These are phyloP conservation scores for Musa beccarii DNA, from an alignment of 176 grass and related monocot species.

Conservation along the genomic window DNA sequence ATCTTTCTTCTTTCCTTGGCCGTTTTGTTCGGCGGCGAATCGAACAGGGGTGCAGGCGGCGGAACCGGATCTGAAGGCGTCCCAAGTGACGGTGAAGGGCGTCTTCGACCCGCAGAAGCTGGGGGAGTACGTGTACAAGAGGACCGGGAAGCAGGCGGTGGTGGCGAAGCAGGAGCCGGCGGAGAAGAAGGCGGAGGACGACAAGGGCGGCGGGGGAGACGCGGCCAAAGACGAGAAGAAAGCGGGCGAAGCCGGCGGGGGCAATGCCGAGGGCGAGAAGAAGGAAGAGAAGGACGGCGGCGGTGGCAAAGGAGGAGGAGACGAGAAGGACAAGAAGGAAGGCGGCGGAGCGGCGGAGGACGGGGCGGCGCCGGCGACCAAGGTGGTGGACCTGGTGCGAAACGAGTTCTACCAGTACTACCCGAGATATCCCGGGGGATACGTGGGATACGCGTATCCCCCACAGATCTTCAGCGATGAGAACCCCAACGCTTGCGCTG, in stretches of 20 bases:
- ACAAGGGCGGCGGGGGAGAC: slow-evolving; percentile 10
- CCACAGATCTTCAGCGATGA: slow-evolving; percentile 8
- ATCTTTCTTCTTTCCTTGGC: background rate
- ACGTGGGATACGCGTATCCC: background rate
- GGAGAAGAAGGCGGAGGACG: background rate
- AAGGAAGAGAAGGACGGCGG: background rate
- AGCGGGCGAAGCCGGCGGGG: background rate
- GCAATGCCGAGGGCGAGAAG: too few species aligned
- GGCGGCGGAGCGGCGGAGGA: background rate
- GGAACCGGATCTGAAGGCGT: slow-evolving; percentile 26
- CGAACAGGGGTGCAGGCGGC: slow-evolving; percentile 41
- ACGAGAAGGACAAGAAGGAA: background rate
- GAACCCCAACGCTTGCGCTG: background rate
- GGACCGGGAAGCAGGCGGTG: slow-evolving; percentile 30
- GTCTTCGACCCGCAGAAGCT: slow-evolving; percentile 34
- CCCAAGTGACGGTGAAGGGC: slow-evolving; percentile 35
- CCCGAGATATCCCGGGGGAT: background rate
- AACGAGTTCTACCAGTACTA: slow-evolving; percentile 6
- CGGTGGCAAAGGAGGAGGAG: background rate
- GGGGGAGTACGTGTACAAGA: slow-evolving; percentile 29
- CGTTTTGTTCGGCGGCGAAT: background rate
- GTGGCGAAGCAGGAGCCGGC: slow-evolving; percentile 28
- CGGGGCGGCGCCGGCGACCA: background rate
- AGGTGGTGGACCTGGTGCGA: background rate
- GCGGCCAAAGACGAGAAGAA: background rate